These are phyloP conservation scores for Pinus tabuliformis DNA, from an alignment of 75 land plant genomes.

Conservation along the genomic window DNA sequence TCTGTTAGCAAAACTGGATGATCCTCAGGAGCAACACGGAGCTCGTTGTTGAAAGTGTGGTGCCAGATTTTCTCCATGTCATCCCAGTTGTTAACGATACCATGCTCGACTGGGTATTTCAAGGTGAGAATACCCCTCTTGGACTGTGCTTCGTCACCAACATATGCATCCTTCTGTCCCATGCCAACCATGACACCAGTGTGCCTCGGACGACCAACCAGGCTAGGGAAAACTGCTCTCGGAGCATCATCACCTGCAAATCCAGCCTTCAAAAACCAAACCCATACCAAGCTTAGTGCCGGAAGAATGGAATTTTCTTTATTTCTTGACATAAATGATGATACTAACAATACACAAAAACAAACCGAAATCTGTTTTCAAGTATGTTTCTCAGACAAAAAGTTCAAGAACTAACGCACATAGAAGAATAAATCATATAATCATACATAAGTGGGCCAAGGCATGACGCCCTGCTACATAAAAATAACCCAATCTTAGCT, in stretches of 20 bases:
- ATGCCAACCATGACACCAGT: slow-evolving; percentile 52
- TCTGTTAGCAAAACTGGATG: slow-evolving; percentile 72
- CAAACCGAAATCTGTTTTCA: too few species aligned
- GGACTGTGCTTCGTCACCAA: slow-evolving; percentile 49
- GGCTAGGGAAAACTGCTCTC: slow-evolving; percentile 44
- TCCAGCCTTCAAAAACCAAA: too few species aligned
- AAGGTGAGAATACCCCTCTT: slow-evolving; percentile 31
- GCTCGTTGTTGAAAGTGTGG: slow-evolving; percentile 82
- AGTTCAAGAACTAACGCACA: too few species aligned
- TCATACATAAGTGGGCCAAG: too few species aligned
- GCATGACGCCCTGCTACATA: too few species aligned
- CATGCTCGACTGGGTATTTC: slow-evolving; percentile 26
- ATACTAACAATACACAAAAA: too few species aligned
- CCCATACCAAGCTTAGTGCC: too few species aligned
- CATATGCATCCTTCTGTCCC: slow-evolving; percentile 52
- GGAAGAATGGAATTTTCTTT: too few species aligned
- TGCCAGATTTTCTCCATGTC: slow-evolving; percentile 97
- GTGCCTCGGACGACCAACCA: slow-evolving; percentile 42
- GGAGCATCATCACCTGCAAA: slow-evolving; percentile 28
- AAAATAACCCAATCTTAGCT: too few species aligned
- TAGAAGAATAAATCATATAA: too few species aligned
- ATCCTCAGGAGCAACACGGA: slow-evolving; percentile 71
- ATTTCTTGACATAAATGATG: too few species aligned
- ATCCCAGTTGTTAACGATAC: slow-evolving; percentile 71
- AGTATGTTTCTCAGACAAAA: too few species aligned